A percentile compares a stretch with the other conserved stretches of the same genome.
Conservation (phyloP, 805 yeast species). For the Metschnikowia koreensis region DNA sequence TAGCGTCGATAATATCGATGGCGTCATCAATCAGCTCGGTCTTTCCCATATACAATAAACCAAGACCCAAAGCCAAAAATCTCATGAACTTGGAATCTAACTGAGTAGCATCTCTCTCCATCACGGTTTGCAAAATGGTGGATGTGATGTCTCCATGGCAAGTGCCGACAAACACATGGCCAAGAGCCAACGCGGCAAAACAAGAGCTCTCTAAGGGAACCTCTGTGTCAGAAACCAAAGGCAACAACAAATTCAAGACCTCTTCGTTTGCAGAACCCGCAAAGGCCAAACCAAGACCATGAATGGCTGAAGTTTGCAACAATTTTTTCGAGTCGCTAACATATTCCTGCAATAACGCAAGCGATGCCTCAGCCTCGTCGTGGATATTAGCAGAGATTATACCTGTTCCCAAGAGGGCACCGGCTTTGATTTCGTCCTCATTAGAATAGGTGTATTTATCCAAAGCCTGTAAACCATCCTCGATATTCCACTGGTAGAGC, state of each 20-base stretch:
- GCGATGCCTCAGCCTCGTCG: slow-evolving; percentile 92
- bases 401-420: slow-evolving; percentile 95
- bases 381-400: slow-evolving; percentile 88
- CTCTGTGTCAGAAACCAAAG: slow-evolving; percentile 76
- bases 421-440: slow-evolving; percentile 88
- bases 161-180: slow-evolving; percentile 93
- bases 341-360: slow-evolving; percentile 81
- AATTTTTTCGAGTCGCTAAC: slow-evolving; percentile 61
- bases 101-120: slow-evolving; percentile 79
- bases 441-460: slow-evolving; percentile 86
- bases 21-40: slow-evolving; percentile 93
- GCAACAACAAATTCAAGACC: slow-evolving; percentile 70
- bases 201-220: slow-evolving; percentile 76
- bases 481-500: slow-evolving; percentile 85
- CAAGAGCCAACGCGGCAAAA: slow-evolving; percentile 86
- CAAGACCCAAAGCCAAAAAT: slow-evolving; percentile 89
- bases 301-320: slow-evolving; percentile 76
- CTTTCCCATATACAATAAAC: slow-evolving; percentile 88
- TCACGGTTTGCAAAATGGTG: slow-evolving; percentile 83
- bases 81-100: slow-evolving; percentile 83
- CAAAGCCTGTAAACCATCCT: slow-evolving; percentile 83
- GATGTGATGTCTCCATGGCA: slow-evolving; percentile 93
- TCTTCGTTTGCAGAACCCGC: slow-evolving; percentile 92
- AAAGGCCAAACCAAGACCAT: slow-evolving; percentile 91
- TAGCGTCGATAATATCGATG: slow-evolving; percentile 87